phyloP scores from a whole-genome alignment of 2,329 filamentous ascomycete genomes.

The Botrytis aclada region DNA sequence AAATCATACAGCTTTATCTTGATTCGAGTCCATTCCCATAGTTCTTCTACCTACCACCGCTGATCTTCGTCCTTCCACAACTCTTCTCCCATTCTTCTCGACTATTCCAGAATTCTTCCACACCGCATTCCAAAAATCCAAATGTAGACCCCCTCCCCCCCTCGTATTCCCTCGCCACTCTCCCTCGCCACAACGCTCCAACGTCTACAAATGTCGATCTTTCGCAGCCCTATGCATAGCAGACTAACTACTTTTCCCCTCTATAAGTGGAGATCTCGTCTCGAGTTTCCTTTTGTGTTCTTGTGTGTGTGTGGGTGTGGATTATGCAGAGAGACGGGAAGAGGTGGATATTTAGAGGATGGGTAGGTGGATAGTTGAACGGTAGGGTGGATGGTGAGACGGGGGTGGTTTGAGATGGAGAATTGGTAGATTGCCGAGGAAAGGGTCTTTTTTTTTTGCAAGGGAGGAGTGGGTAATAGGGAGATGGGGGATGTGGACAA shows the following conservation, averaged over 20 bases:
- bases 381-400: background rate
- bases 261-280: too few species aligned
- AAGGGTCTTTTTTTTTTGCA: background rate
- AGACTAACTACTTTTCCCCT: background rate
- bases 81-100: background rate
- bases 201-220: background rate
- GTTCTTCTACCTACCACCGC: background rate
- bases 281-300: too few species aligned
- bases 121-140: background rate
- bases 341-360: background rate
- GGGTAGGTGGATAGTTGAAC: background rate
- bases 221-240: background rate
- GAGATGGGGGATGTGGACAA: background rate
- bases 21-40: background rate
- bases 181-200: background rate
- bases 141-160: background rate
- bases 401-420: background rate
- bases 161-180: background rate
- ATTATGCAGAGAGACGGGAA: background rate
- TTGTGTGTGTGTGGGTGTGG: too few species aligned
- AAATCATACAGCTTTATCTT: background rate
- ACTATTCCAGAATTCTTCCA: background rate
- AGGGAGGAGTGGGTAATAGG: background rate
- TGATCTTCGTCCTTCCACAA: background rate
- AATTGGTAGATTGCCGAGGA: too few species aligned